A percentile compares a stretch with the other conserved stretches of the same genome.
These are phyloP conservation scores for Lyophyllum semitale DNA, from an alignment of 768 basidiomycete genomes.

Conservation along the genomic window DNA sequence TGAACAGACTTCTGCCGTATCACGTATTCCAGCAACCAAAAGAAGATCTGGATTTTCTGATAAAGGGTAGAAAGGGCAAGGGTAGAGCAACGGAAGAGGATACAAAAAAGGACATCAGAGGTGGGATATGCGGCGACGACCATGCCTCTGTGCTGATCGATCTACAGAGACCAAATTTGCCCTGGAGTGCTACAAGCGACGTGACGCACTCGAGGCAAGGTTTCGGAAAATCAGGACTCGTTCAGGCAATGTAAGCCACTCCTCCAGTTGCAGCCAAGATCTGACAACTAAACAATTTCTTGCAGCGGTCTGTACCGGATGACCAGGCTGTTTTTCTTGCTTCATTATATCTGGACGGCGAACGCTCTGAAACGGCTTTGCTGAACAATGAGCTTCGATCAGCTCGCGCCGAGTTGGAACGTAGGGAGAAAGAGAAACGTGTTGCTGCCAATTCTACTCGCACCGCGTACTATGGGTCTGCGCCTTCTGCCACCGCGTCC, in stretches of 20 bases:
- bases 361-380: constrained; percentile 60
- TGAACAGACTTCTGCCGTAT: constrained; percentile 76
- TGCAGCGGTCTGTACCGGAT: constrained; percentile 60
- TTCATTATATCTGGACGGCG: constrained; percentile 64
- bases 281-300: background rate
- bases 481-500: constrained; percentile 28
- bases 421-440: constrained; percentile 70
- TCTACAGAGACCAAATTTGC: constrained; percentile 69
- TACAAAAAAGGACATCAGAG: constrained; percentile 52
- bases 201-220: constrained; percentile 54
- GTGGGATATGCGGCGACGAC: constrained; percentile 25
- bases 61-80: constrained; percentile 56
- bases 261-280: background rate
- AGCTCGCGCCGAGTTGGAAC: constrained; percentile 66
- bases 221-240: constrained; percentile 56
- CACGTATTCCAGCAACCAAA: constrained; percentile 77
- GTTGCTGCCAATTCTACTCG: constrained; percentile 44
- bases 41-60: constrained; percentile 53
- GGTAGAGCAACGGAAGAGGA: constrained; percentile 52
- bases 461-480: constrained; percentile 38
- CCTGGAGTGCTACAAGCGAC: constrained; percentile 63
- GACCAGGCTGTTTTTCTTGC: constrained; percentile 66
- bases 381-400: constrained; percentile 62
- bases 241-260: constrained; percentile 53
- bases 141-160: constrained; percentile 4